Conservation (phyloP, 345 rosid species). For the Boechera retrofracta region DNA sequence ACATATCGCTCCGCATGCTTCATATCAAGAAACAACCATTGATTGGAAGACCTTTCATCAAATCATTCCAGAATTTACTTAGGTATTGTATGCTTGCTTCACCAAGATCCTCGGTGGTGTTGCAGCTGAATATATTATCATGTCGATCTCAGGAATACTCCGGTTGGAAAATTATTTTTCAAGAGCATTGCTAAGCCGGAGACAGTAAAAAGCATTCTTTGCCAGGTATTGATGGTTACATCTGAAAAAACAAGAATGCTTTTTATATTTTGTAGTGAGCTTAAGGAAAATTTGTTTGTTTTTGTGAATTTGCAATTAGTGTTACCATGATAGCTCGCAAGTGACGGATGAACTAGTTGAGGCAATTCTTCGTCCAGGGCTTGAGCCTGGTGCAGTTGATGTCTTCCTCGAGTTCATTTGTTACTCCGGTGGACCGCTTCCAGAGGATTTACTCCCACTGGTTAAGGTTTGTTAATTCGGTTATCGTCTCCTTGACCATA, state of each 20-base stretch:
- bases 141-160: slow-evolving; percentile 65
- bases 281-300: slow-evolving; percentile 4
- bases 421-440: slow-evolving; percentile 90
- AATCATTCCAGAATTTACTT: slow-evolving; percentile 77
- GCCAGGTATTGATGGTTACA: slow-evolving; percentile 59
- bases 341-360: slow-evolving; percentile 91
- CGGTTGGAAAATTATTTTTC: slow-evolving; percentile 68
- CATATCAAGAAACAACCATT: slow-evolving; percentile 84
- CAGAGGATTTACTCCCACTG: slow-evolving; percentile 82
- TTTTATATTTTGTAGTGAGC: slow-evolving; percentile 5
- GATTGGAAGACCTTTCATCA: slow-evolving; percentile 78
- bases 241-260: not conserved
- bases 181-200: slow-evolving; percentile 68
- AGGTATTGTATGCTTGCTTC: slow-evolving; percentile 49
- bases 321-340: slow-evolving; percentile 78
- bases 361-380: slow-evolving; percentile 85
- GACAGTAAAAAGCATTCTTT: slow-evolving; percentile 73
- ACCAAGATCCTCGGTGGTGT: slow-evolving; percentile 18
- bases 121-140: slow-evolving; percentile 16
- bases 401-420: slow-evolving; percentile 91
- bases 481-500: slow-evolving; percentile 27
- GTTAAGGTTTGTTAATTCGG: slow-evolving; percentile 59
- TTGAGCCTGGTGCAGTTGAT: slow-evolving; percentile 87
- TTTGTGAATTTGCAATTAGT: slow-evolving; percentile 53
- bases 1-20: slow-evolving; percentile 88